Evolutionary conservation across 106 monocot genomes (phyloP).

Genomic region (Apostasia shenzhenica): DNA sequence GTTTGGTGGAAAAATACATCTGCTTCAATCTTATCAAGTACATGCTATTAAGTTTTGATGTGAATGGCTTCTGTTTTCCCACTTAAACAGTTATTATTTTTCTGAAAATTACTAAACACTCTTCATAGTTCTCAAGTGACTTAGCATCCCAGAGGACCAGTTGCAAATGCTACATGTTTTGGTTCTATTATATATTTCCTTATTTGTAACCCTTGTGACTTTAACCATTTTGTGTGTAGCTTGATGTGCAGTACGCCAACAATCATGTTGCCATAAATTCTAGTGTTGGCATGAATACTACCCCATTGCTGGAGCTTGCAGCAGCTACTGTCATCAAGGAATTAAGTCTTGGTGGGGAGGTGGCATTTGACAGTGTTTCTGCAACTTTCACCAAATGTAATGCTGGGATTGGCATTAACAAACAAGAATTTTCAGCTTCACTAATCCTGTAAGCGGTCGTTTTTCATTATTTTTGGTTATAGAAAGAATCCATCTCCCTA

Average conservation of each 20-base stretch:
- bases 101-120: too few species aligned
- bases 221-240: constrained; percentile 22
- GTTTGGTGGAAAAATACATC: too few species aligned
- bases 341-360: constrained; percentile 47
- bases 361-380: constrained; percentile 67
- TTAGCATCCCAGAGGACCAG: too few species aligned
- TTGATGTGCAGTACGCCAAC: constrained; percentile 57
- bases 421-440: constrained; percentile 63
- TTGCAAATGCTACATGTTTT: too few species aligned
- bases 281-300: constrained; percentile 49
- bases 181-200: too few species aligned
- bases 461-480: neutral
- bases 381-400: constrained; percentile 69
- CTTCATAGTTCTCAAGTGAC: too few species aligned
- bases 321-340: constrained; percentile 43
- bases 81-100: too few species aligned
- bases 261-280: constrained; percentile 41
- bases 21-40: too few species aligned
- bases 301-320: constrained; percentile 55
- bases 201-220: too few species aligned
- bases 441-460: constrained; percentile 38
- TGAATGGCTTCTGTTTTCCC: too few species aligned
- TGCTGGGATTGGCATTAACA: constrained; percentile 49
- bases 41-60: too few species aligned
- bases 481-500: neutral